Percentiles rank a stretch among this genome's conserved stretches.
phyloP scores from a whole-genome alignment of 371 early-diverging fungal species.

The Zychaea mexicana region DNA sequence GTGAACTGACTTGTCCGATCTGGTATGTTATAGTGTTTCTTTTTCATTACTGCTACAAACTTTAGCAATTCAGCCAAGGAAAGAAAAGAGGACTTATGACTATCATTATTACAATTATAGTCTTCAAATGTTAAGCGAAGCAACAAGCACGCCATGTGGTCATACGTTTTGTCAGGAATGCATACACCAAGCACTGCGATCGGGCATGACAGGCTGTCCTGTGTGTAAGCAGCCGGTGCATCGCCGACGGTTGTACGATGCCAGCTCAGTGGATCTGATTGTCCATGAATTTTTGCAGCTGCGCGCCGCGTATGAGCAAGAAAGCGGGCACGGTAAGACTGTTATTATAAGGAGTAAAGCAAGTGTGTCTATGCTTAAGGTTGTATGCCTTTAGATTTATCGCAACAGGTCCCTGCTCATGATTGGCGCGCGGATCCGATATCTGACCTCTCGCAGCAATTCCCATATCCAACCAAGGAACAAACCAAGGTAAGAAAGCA shows the following conservation, averaged over 20 bases:
- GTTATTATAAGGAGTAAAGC: neutral
- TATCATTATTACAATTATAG: neutral
- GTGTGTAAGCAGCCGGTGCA: conserved; percentile 7
- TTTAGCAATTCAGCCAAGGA: neutral
- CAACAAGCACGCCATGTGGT: conserved; percentile 19
- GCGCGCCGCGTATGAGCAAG: conserved; percentile 14
- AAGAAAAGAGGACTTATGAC: neutral
- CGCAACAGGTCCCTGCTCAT: neutral
- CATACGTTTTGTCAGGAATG: conserved; percentile 14
- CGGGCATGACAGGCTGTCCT: neutral
- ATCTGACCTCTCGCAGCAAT: conserved; percentile 5
- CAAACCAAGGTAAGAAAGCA: neutral
- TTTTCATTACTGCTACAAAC: neutral
- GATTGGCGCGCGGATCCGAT: conserved; percentile 10
- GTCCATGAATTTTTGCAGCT: conserved; percentile 6
- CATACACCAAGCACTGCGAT: conserved; percentile 5
- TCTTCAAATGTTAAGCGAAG: conserved; percentile 7
- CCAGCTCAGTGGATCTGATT: conserved; percentile 3
- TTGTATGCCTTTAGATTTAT: conserved; percentile 10
- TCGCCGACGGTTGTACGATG: conserved; percentile 2
- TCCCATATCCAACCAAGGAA: conserved; percentile 13
- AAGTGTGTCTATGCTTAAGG: neutral
- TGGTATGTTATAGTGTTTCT: neutral
- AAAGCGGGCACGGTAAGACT: conserved; percentile 9
- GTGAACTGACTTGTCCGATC: conserved; percentile 15